Evolutionary conservation across 495 filamentous ascomycete species (phyloP).

Genomic region (Thermothielavioides terrestris): DNA sequence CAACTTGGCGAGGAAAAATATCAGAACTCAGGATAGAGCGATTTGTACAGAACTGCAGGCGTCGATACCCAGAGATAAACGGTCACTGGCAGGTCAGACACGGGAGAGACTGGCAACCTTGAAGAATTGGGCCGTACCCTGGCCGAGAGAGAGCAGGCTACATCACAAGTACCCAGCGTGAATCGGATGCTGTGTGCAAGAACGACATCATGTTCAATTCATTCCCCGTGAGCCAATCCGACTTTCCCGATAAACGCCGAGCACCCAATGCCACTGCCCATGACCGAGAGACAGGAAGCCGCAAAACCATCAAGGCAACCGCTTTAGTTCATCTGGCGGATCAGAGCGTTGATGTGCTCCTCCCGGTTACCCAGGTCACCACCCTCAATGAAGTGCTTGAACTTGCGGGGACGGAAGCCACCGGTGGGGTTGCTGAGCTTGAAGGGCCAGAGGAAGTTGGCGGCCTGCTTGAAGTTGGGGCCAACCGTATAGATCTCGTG

Average conservation of each 20-base stretch:
- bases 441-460: conserved; percentile 99
- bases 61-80: not conserved
- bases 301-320: conserved; percentile 18
- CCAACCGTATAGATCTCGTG: conserved; percentile 99
- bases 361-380: conserved; percentile 97
- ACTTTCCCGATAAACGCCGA: conserved; percentile 24
- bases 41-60: not conserved
- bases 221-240: conserved; percentile 22
- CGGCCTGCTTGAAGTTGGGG: conserved; percentile 98
- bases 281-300: conserved; percentile 30
- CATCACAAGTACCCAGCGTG: conserved; percentile 16
- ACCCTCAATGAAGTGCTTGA: conserved; percentile 99
- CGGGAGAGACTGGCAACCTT: not conserved
- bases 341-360: conserved; percentile 94
- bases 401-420: conserved; percentile 91
- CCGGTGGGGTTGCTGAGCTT: conserved; percentile 97
- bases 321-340: conserved; percentile 95
- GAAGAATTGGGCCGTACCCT: conserved; percentile 19
- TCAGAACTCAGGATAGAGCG: too few species aligned
- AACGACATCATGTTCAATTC: conserved; percentile 24
- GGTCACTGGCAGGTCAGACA: not conserved
- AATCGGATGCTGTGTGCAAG: conserved; percentile 14
- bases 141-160: conserved; percentile 16
- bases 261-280: conserved; percentile 31
- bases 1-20: too few species aligned